A percentile compares a stretch with the other conserved stretches of the same genome.
Evolutionary conservation across 2,329 filamentous ascomycete genomes (phyloP).

Genomic region (Phialophora tarda): DNA sequence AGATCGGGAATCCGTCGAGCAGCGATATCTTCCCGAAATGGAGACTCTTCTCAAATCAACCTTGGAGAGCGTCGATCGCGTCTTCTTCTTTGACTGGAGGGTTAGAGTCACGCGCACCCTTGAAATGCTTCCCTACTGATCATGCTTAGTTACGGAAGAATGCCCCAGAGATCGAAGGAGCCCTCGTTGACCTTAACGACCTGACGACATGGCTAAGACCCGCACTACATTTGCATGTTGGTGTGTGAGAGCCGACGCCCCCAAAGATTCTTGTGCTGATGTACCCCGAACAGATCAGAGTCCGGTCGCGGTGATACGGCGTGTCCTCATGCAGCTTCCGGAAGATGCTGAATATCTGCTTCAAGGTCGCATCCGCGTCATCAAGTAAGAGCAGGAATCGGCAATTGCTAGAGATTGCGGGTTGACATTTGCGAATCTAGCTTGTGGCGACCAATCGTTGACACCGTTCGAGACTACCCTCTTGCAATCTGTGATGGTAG

Average conservation of each 20-base stretch:
- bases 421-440: not conserved
- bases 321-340: slow-evolving; percentile 2
- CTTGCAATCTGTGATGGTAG: slow-evolving; percentile 5
- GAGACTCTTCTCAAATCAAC: not conserved
- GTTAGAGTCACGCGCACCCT: not conserved
- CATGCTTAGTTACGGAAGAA: not conserved
- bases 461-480: slow-evolving; percentile 2
- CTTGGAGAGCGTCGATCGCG: not conserved
- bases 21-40: slow-evolving; percentile 10
- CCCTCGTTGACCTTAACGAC: slow-evolving; percentile 9
- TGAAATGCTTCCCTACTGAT: not conserved
- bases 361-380: slow-evolving; percentile 4
- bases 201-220: slow-evolving; percentile 1
- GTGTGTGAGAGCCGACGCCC: not conserved
- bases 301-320: not conserved
- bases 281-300: not conserved
- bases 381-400: slow-evolving; percentile 3
- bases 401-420: not conserved
- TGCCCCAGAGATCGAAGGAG: not conserved
- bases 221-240: slow-evolving; percentile 3
- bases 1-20: not conserved
- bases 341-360: slow-evolving; percentile 4
- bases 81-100: slow-evolving; percentile 15
- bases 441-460: slow-evolving; percentile 7
- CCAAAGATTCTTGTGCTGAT: not conserved